Conservation (phyloP, 305 asterid genomes). For the Ilex paraguariensis region DNA sequence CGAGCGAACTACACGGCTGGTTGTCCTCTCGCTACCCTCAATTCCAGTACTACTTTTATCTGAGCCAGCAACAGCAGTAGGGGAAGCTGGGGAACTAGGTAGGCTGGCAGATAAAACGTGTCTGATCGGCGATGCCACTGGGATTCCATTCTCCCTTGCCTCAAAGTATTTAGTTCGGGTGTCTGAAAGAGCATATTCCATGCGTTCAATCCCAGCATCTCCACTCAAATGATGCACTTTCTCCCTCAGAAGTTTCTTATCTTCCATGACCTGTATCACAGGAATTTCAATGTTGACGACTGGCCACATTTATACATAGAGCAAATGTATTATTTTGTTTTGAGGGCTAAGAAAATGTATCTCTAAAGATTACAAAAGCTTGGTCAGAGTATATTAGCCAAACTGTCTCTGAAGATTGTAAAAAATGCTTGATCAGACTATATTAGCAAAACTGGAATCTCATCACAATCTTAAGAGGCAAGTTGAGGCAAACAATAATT, state of each 20-base stretch:
- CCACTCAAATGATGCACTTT: slow-evolving; percentile 80
- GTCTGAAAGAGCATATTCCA: slow-evolving; percentile 67
- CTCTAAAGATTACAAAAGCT: no score
- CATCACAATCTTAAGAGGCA: no score
- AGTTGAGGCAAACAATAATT: no score
- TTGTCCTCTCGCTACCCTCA: slow-evolving; percentile 30
- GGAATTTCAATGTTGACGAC: no score
- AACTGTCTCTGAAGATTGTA: no score
- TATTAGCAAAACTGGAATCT: no score
- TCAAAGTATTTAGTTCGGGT: slow-evolving; percentile 50
- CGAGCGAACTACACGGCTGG: slow-evolving; percentile 52
- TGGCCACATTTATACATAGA: no score
- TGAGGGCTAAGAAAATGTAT: no score
- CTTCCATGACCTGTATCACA: slow-evolving; percentile 61
- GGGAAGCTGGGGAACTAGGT: slow-evolving; percentile 20
- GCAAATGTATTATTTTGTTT: no score
- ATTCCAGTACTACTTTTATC: slow-evolving; percentile 26
- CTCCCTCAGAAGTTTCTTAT: slow-evolving; percentile 76
- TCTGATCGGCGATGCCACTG: slow-evolving; percentile 34
- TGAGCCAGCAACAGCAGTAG: slow-evolving; percentile 32
- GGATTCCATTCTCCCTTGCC: slow-evolving; percentile 46
- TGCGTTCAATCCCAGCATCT: slow-evolving; percentile 73
- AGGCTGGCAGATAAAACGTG: slow-evolving; percentile 33
- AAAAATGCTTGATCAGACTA: no score
- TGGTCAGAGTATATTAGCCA: no score